Conservation (phyloP, 2,329 filamentous ascomycete species). For the Trichoderma sp. region DNA sequence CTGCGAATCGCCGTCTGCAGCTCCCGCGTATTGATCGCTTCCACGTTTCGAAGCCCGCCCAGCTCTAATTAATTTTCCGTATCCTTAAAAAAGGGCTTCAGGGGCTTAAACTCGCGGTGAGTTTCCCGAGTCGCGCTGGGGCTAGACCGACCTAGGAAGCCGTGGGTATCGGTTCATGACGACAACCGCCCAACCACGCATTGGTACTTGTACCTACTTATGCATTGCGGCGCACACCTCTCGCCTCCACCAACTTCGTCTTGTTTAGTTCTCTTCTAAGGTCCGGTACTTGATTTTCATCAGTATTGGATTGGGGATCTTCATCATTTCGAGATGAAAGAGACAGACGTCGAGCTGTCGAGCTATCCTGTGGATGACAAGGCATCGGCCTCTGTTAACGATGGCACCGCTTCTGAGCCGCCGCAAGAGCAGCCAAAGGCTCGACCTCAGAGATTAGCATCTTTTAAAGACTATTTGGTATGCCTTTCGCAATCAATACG, state of each 20-base stretch:
- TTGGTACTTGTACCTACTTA: conserved; percentile 11
- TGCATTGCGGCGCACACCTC: not conserved
- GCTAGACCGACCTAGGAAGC: not conserved
- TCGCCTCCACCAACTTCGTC: not conserved
- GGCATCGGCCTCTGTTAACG: conserved; percentile 12
- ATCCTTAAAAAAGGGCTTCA: not conserved
- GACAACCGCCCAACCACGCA: not conserved
- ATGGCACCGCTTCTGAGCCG: conserved; percentile 36
- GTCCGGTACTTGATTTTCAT: not conserved
- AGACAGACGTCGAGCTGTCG: conserved; percentile 1
- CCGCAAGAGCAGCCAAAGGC: conserved; percentile 42
- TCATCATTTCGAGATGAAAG: conserved; percentile 14
- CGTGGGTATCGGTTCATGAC: not conserved
- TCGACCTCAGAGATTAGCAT: conserved; percentile 51
- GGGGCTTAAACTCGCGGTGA: not conserved
- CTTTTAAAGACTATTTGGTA: conserved; percentile 50
- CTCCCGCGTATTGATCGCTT: conserved; percentile 2
- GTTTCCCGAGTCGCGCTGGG: not conserved
- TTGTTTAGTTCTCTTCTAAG: not conserved
- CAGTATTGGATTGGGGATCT: not conserved
- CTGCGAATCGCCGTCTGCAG: not conserved
- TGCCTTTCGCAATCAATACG: not conserved
- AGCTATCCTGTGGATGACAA: conserved; percentile 10
- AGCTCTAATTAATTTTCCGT: conserved; percentile 9
- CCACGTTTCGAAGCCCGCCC: not conserved